phyloP scores from a whole-genome alignment of 169 alveolate species.

The Plasmodium fragile region DNA sequence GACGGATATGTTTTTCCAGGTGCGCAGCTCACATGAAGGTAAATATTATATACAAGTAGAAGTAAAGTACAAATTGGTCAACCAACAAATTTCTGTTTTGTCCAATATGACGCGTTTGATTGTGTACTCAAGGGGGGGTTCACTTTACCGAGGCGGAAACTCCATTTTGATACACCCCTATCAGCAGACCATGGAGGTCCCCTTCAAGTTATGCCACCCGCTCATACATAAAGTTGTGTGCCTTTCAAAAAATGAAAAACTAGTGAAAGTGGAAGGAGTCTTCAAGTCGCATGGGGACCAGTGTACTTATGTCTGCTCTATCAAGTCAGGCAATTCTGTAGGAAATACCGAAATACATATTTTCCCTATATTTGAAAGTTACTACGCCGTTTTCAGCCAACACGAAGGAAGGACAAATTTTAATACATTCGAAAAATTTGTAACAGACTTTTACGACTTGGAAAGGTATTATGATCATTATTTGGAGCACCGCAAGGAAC shows the following conservation, averaged over 20 bases:
- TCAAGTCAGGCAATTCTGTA: conserved; percentile 9
- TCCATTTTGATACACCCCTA: conserved; percentile 16
- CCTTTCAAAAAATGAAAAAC: conserved; percentile 6
- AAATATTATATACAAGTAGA: conserved; percentile 62
- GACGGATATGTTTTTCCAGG: conserved; percentile 35
- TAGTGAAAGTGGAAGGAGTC: conserved; percentile 6
- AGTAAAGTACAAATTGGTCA: conserved; percentile 25
- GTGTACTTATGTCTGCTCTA: conserved; percentile 11
- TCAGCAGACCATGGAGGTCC: conserved; percentile 23
- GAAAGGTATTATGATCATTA: conserved; percentile 31
- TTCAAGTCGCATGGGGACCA: neutral
- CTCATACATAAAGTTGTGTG: conserved; percentile 40
- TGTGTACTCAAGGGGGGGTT: conserved; percentile 28
- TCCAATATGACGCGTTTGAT: conserved; percentile 22
- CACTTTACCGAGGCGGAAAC: neutral
- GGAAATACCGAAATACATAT: conserved; percentile 30
- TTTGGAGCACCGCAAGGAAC: neutral
- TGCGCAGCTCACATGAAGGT: conserved; percentile 3
- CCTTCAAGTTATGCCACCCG: conserved; percentile 38
- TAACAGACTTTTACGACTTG: conserved; percentile 21
- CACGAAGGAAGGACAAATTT: neutral
- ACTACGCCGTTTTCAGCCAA: conserved; percentile 10
- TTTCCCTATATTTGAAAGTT: conserved; percentile 61
- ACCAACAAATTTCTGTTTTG: conserved; percentile 10
- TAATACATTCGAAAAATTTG: conserved; percentile 2